Percentiles rank a stretch among this genome's conserved stretches.
These are phyloP conservation scores for Phytophthora cajani DNA, from an alignment of 352 stramenopile species.

Conservation along the genomic window DNA sequence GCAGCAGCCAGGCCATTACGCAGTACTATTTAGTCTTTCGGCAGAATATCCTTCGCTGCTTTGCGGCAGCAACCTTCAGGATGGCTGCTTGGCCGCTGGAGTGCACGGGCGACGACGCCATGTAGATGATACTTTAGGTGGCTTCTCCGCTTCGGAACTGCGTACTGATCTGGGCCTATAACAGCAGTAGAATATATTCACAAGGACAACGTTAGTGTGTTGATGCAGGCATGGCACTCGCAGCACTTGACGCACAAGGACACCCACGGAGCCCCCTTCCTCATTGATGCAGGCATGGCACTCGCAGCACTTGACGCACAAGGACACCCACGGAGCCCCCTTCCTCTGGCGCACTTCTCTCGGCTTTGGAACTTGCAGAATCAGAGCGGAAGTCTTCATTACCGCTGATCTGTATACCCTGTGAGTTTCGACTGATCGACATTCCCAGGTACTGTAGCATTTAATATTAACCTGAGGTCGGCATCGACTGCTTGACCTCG, in stretches of 20 bases:
- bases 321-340: neutral
- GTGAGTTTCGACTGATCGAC: neutral
- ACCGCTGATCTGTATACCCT: neutral
- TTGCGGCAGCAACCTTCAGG: conserved; percentile 31
- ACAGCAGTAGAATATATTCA: neutral
- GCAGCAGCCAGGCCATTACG: neutral
- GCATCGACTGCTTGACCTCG: neutral
- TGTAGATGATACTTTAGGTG: conserved; percentile 7
- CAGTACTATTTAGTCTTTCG: too few species aligned
- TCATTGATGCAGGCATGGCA: neutral
- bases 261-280: neutral
- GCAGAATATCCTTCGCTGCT: neutral
- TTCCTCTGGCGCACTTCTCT: neutral
- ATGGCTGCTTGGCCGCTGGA: conserved; percentile 37
- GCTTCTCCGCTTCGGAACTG: neutral
- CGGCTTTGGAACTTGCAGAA: too few species aligned
- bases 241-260: neutral
- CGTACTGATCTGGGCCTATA: neutral
- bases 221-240: neutral
- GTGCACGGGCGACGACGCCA: conserved; percentile 44
- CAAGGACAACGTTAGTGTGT: neutral
- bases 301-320: neutral
- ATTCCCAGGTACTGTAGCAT: conserved; percentile 32
- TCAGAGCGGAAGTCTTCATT: too few species aligned
- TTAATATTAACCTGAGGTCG: conserved; percentile 25